Evolutionary conservation across 1,284 basidiomycete species (phyloP).

Genomic region (Pseudozyma sp.): DNA sequence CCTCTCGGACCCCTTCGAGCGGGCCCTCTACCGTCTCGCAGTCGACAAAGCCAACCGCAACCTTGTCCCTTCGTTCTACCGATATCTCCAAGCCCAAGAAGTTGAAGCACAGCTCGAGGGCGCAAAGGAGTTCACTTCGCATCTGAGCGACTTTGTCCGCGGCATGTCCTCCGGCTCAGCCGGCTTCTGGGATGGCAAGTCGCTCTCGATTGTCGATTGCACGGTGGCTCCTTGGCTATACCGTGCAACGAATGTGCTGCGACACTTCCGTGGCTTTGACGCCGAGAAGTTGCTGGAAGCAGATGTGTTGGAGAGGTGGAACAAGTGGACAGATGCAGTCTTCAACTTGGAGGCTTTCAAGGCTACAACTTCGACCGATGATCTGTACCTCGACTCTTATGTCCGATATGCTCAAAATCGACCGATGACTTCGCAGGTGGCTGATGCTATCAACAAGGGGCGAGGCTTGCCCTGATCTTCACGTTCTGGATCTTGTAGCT

Average conservation of each 20-base stretch:
- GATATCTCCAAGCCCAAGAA: constrained; percentile 81
- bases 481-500: neutral
- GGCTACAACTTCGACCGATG: constrained; percentile 78
- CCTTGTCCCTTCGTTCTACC: constrained; percentile 81
- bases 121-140: constrained; percentile 75
- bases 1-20: constrained; percentile 75
- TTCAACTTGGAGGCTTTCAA: constrained; percentile 77
- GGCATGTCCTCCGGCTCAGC: constrained; percentile 70
- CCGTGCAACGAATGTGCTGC: constrained; percentile 76
- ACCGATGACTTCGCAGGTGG: constrained; percentile 58
- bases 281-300: constrained; percentile 69
- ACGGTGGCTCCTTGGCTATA: constrained; percentile 82
- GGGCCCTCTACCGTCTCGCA: constrained; percentile 78
- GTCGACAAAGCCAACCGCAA: constrained; percentile 77
- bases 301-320: constrained; percentile 73
- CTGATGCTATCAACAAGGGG: constrained; percentile 60
- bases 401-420: constrained; percentile 58
- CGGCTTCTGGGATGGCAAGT: constrained; percentile 75
- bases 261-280: constrained; percentile 78
- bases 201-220: constrained; percentile 78
- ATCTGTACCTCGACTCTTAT: constrained; percentile 81
- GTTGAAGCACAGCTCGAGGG: constrained; percentile 73
- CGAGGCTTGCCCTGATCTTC: constrained; percentile 32
- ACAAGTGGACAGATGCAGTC: constrained; percentile 74
- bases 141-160: constrained; percentile 74